Percentiles rank a stretch among this genome's conserved stretches.
Conservation (phyloP, 306 rosid genomes). For the Ceratonia siliqua region DNA sequence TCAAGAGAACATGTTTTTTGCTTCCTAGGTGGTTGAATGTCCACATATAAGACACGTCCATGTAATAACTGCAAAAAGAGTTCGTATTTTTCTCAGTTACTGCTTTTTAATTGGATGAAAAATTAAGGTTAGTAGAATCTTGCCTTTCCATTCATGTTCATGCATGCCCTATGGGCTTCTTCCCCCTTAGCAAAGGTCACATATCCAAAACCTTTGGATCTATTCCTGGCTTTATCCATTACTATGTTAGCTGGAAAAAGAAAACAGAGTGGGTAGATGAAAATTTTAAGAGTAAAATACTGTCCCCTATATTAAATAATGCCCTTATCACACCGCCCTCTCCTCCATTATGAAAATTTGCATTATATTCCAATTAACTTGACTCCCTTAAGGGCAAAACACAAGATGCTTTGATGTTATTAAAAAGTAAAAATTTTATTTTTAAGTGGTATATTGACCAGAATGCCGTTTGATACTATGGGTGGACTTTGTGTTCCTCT, state of each 20-base stretch:
- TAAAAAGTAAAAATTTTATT: no score
- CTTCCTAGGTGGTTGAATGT: slow-evolving; percentile 16
- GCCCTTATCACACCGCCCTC: no score
- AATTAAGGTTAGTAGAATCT: background rate
- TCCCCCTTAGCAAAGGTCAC: slow-evolving; percentile 42
- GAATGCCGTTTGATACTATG: no score
- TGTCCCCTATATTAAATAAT: no score
- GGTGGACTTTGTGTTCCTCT: no score
- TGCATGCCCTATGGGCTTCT: slow-evolving; percentile 37
- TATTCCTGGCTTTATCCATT: slow-evolving; percentile 34
- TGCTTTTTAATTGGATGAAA: background rate
- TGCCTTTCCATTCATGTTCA: slow-evolving; percentile 35
- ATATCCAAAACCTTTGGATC: slow-evolving; percentile 40
- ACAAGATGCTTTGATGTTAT: no score
- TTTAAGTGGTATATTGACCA: no score
- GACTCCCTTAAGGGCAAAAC: no score
- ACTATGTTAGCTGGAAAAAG: slow-evolving; percentile 32
- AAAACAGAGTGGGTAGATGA: background rate
- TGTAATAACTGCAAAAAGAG: slow-evolving; percentile 26
- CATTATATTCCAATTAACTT: no score
- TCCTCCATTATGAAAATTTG: no score
- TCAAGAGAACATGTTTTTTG: background rate
- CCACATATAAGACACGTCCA: slow-evolving; percentile 38
- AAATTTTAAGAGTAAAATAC: no score
- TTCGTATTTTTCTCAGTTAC: background rate